A percentile compares a stretch with the other conserved stretches of the same genome.
phyloP scores from a whole-genome alignment of 192 early-diverging fungal species.

The Diversispora eburnea region DNA sequence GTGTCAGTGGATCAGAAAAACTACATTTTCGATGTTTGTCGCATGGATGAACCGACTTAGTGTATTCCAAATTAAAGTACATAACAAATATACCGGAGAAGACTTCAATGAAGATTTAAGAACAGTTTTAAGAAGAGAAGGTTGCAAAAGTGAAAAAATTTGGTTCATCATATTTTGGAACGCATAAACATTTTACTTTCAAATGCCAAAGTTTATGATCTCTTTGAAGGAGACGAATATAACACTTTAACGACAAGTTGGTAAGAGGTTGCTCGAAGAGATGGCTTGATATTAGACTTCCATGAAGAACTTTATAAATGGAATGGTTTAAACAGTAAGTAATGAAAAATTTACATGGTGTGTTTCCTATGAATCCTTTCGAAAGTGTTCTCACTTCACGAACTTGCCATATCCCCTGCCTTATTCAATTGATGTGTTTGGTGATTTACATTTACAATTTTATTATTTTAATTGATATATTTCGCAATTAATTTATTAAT shows the following conservation, averaged over 20 bases:
- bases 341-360: conserved; percentile 94
- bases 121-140: conserved; percentile 79
- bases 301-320: conserved; percentile 93
- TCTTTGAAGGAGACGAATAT: conserved; percentile 99
- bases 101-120: conserved; percentile 99
- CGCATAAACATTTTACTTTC: conserved; percentile 99
- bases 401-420: conserved; percentile 95
- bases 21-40: conserved; percentile 95
- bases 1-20: conserved; percentile 98
- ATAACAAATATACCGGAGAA: conserved; percentile 90
- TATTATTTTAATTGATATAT: too few relatives aligned
- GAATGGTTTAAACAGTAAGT: conserved; percentile 98
- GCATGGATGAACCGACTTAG: conserved; percentile 99
- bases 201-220: conserved; percentile 96
- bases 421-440: conserved; percentile 99
- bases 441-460: too few relatives aligned
- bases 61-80: conserved; percentile 97
- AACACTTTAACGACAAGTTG: conserved; percentile 89
- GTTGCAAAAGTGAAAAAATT: conserved; percentile 94
- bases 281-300: conserved; percentile 91
- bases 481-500: too few relatives aligned
- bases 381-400: conserved; percentile 84
- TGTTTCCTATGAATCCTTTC: conserved; percentile 99
- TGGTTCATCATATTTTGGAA: conserved; percentile 95
- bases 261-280: conserved; percentile 88